Evolutionary conservation across 2,329 filamentous ascomycete species (phyloP).

Genomic region (Myotisia sp.): DNA sequence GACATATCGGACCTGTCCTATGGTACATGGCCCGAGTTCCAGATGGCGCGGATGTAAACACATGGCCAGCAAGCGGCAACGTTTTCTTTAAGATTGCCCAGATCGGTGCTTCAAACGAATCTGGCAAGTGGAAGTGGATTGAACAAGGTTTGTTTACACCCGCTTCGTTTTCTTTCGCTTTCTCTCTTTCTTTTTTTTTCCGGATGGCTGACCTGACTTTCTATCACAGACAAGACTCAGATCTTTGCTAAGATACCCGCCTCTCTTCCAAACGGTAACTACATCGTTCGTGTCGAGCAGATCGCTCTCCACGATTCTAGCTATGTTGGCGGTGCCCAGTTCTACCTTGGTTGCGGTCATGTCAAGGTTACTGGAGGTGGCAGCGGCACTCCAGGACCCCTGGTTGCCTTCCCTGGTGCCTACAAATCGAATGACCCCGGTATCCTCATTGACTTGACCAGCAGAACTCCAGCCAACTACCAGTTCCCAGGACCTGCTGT

Average conservation of each 20-base stretch:
- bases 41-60: constrained; percentile 23
- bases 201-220: constrained; percentile 22
- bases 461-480: not conserved
- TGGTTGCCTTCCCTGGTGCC: constrained; percentile 12
- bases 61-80: constrained; percentile 26
- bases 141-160: not conserved
- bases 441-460: constrained; percentile 1
- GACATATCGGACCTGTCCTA: constrained; percentile 30
- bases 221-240: not conserved
- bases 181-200: not conserved
- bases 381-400: constrained; percentile 10
- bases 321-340: constrained; percentile 7
- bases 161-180: not conserved
- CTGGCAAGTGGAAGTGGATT: constrained; percentile 19
- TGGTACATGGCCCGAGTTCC: constrained; percentile 32
- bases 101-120: too few relatives aligned
- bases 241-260: constrained; percentile 2
- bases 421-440: constrained; percentile 14
- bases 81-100: constrained; percentile 36
- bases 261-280: constrained; percentile 5
- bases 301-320: constrained; percentile 6
- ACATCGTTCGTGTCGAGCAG: constrained; percentile 8
- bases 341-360: constrained; percentile 12
- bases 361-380: constrained; percentile 12
- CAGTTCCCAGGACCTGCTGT: constrained; percentile 2